A percentile compares a stretch with the other conserved stretches of the same genome.
phyloP scores from a whole-genome alignment of 2,329 filamentous ascomycete species.

The Lecanicillium sp. region DNA sequence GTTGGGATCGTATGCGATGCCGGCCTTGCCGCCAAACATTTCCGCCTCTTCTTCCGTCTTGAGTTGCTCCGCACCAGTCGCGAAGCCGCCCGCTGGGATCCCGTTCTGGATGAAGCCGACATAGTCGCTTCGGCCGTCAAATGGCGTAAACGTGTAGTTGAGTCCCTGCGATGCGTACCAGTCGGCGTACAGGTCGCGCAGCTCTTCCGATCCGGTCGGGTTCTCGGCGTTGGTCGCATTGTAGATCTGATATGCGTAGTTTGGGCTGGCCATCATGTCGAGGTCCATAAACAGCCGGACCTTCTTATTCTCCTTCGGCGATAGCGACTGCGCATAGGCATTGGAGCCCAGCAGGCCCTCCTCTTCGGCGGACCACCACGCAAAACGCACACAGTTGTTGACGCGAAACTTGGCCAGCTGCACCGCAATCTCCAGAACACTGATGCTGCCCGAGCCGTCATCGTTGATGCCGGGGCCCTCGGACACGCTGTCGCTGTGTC shows the following conservation, averaged over 20 bases:
- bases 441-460: conserved; percentile 60
- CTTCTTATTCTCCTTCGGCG: conserved; percentile 50
- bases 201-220: conserved; percentile 62
- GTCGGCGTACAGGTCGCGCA: conserved; percentile 59
- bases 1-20: conserved; percentile 50
- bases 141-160: conserved; percentile 63
- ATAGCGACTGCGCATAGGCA: conserved; percentile 50
- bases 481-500: conserved; percentile 54
- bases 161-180: conserved; percentile 57
- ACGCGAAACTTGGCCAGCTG: conserved; percentile 50
- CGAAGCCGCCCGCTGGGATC: conserved; percentile 68
- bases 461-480: conserved; percentile 71
- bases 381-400: conserved; percentile 59
- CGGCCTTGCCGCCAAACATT: conserved; percentile 65
- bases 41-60: conserved; percentile 61
- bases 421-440: conserved; percentile 54
- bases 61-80: conserved; percentile 68
- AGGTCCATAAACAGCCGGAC: conserved; percentile 63
- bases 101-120: conserved; percentile 66
- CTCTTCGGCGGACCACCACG: conserved; percentile 62
- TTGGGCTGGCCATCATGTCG: conserved; percentile 61
- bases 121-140: conserved; percentile 76
- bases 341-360: conserved; percentile 57
- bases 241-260: conserved; percentile 63
- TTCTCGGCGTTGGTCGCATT: conserved; percentile 63